Base-by-base conservation (phyloP, 2,329 filamentous ascomycete species). In the Trichoderma hamatum region DNA sequence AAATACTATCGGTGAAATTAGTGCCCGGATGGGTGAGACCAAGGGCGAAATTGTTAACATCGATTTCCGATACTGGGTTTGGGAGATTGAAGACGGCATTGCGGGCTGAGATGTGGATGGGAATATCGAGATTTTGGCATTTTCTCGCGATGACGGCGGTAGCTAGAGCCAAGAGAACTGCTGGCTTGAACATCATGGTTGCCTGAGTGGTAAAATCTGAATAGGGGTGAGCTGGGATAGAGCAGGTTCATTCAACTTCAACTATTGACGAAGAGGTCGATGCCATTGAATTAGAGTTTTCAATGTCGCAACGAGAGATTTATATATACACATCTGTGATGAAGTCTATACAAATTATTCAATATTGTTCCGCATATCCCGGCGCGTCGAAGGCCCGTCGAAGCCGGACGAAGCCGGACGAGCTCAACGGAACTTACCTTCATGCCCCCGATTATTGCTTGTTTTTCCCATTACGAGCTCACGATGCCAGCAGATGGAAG, bases 21-120 rank as follows among this genome's bases (percentile, higher is more conserved):
- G 78, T 74, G n/a, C 84, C 83, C 54, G 85, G 82, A 46, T 80
- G 79, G 2, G 81, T 80, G n/a, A 84, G 69, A 67, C 83, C 80
- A 66, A 89, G 78, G 34, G 85, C 77, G 72, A 90, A 87, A 70
- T 85, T 82, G 14, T 85, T 85, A 1, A 85, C 85, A 2, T 90
- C 87, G 39, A 88, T 81, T 72, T 88, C 85, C n/a, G 76, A 82
- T 59, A 78, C 75, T 7, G 86, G 81, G 0, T 82, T 74, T n/a
- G 81, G 72, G 14, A 86, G 68, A 69, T 84, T 78, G 75, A 89
- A 90, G 6, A 84, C 75, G 0, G 78, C 84, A 69, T 89, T 88
- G 28, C 84, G 80, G 0, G 87, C 81, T 2, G 82, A 82, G 60
- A 90, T 83, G 3, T 81, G 77, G 16, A 91, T 81, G 1, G 87